A percentile compares a stretch with the other conserved stretches of the same genome.
These are phyloP conservation scores for Mortierella sp. DNA, from an alignment of 371 early-diverging fungal species.

Conservation along the genomic window DNA sequence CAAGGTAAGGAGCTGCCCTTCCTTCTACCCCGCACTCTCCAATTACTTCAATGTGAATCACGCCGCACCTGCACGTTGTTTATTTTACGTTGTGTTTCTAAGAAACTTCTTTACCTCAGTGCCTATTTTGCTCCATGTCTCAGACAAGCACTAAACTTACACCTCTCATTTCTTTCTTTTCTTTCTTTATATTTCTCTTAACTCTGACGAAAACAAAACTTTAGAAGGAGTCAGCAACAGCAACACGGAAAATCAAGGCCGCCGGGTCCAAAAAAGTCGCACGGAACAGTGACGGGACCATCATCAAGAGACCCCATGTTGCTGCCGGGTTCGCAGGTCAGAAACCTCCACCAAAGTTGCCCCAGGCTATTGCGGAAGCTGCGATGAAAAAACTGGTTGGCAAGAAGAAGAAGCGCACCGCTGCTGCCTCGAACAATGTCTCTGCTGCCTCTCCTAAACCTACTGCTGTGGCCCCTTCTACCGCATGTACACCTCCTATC, in stretches of 20 bases:
- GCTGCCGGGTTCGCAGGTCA: slow-evolving; percentile 56
- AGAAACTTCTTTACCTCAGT: background rate
- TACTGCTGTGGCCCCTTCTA: background rate
- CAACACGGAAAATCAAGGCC: slow-evolving; percentile 24
- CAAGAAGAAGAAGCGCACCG: slow-evolving; percentile 30
- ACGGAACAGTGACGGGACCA: slow-evolving; percentile 18
- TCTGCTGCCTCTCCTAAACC: background rate
- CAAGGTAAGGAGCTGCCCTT: background rate
- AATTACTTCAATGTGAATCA: too few relatives aligned
- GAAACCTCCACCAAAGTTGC: slow-evolving; percentile 57
- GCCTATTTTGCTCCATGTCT: background rate
- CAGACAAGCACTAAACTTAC: background rate
- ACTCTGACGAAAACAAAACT: background rate
- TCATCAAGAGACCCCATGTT: slow-evolving; percentile 50
- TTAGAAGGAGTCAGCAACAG: slow-evolving; percentile 9
- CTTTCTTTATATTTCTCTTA: background rate
- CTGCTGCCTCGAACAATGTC: background rate
- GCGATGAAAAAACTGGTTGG: slow-evolving; percentile 38
- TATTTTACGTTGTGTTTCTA: background rate
- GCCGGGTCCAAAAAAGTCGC: slow-evolving; percentile 14
- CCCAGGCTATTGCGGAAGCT: slow-evolving; percentile 53
- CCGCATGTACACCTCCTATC: background rate
- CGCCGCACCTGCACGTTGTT: too few relatives aligned
- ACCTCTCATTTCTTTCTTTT: background rate
- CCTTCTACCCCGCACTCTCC: background rate